Evolutionary conservation across 2,329 filamentous ascomycete genomes (phyloP).

Genomic region (Colletotrichum gloeosporioides): DNA sequence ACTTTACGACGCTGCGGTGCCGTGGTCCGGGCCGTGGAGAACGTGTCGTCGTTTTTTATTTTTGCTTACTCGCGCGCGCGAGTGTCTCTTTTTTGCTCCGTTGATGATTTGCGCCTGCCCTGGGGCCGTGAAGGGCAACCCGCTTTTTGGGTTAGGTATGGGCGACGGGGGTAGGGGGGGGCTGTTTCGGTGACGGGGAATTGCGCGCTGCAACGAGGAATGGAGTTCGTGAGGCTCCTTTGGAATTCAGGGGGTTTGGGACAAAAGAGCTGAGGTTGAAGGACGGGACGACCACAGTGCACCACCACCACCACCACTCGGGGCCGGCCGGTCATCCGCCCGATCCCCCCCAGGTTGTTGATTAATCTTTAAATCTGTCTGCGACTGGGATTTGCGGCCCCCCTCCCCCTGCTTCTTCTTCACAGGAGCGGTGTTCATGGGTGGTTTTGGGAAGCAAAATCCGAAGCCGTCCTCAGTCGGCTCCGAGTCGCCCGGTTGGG

Average conservation of each 20-base stretch:
- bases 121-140: background rate
- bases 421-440: background rate
- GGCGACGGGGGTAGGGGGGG: background rate
- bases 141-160: background rate
- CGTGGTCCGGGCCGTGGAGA: slow-evolving; percentile 2
- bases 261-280: background rate
- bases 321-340: background rate
- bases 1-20: background rate
- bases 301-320: background rate
- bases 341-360: background rate
- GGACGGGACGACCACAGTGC: background rate
- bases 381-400: background rate
- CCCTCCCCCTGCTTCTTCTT: background rate
- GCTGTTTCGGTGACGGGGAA: background rate
- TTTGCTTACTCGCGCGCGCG: background rate
- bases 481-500: background rate
- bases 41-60: background rate
- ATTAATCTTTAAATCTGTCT: background rate
- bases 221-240: background rate
- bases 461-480: background rate
- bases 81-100: background rate
- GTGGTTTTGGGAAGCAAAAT: background rate
- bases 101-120: background rate
- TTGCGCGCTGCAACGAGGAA: background rate
- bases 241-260: background rate